These are phyloP conservation scores for Populus hybrid DNA, from an alignment of 441 rosid species.

Conservation along the genomic window DNA sequence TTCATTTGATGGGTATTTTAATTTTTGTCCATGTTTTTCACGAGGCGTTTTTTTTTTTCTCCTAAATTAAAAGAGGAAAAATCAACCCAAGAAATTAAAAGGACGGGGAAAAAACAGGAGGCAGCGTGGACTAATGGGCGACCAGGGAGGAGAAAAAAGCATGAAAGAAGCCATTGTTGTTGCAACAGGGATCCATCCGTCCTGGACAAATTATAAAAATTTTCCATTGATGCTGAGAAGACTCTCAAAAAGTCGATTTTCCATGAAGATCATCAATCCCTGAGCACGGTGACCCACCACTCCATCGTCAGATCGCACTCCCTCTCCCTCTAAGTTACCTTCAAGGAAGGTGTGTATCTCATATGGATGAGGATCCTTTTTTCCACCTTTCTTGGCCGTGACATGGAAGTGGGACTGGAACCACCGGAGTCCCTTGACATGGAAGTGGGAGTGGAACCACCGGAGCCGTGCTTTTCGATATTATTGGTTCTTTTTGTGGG, in stretches of 20 bases:
- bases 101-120: background rate
- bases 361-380: background rate
- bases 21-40: no score
- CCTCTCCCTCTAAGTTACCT: constrained; percentile 8
- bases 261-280: background rate
- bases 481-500: background rate
- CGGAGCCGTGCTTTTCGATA: background rate
- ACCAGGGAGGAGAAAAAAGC: background rate
- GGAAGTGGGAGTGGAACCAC: background rate
- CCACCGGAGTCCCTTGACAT: no score
- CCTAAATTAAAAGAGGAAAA: no score
- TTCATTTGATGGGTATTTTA: no score
- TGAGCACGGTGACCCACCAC: background rate
- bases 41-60: no score
- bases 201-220: constrained; percentile 3
- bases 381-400: background rate
- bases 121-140: no score
- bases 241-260: constrained; percentile 24
- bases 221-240: constrained; percentile 20
- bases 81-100: background rate
- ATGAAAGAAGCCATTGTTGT: background rate
- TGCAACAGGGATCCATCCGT: constrained; percentile 15
- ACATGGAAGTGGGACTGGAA: background rate
- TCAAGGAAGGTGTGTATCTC: constrained; percentile 20
- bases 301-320: background rate